Base-by-base conservation (phyloP, 257 asterid species). In the Jacaranda mimosifolia region DNA sequence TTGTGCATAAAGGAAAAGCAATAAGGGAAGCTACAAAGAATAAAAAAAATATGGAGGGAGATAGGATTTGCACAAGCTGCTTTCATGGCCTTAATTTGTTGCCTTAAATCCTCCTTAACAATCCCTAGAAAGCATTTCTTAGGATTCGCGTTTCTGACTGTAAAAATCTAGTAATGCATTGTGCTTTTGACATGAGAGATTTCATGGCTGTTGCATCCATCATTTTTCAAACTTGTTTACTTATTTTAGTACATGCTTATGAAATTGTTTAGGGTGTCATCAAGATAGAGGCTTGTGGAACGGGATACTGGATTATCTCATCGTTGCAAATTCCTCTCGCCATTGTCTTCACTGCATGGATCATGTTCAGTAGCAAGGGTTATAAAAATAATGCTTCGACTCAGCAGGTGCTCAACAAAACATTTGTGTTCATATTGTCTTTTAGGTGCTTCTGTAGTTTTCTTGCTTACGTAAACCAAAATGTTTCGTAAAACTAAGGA, bases 221-320 rank as follows among this genome's bases (percentile, higher is more conserved):
- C 35, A 9, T 9, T 14, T 60, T 18, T 52, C 3, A 14, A 52
- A 52, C 57, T 52, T 14, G 21, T 52, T 52, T 14, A 52, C 2
- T 91, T 43, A 95, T 5, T 6, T n/a, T n/a, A n/a, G n/a, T n/a
- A n/a, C n/a, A n/a, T n/a, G n/a, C n/a, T n/a, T n/a, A n/a, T n/a
- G 59, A 42, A 68, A 19, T 26, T 19, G 3, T 83, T 85, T 55
- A 95, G 99, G 98, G 97, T 0, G 77, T 90, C 15, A 75, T 91
- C 74, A 74, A 73, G 6, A 84, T 93, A 76, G 85, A 89, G 85
- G 70, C 88, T 46, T 95, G 99, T 81, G 97, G 99, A 79, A 83
- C 84, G 0, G 96, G 63, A 73, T 95, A 95, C 77, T 95, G 99
- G 99, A 77, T 89, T 40, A 83, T 95, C 70, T 90, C 98, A 60